A percentile compares a stretch with the other conserved stretches of the same genome.
These are phyloP conservation scores for Globisporangium sylvaticum DNA, from an alignment of 352 stramenopile species.

Conservation along the genomic window DNA sequence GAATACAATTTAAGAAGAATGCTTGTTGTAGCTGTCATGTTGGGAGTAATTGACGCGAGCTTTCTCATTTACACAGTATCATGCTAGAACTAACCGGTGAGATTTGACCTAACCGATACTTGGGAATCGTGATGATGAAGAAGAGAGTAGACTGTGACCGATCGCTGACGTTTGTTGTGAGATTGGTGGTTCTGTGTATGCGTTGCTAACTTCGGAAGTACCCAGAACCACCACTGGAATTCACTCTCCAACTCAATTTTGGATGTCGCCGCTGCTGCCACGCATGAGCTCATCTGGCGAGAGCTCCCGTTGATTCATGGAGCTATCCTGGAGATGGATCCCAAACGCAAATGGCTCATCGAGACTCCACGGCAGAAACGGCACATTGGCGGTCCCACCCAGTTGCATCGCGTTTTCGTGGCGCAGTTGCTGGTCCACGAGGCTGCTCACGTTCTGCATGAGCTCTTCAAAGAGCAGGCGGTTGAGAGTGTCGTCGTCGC, in stretches of 20 bases:
- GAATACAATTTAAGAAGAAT: no score
- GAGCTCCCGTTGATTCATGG: background rate
- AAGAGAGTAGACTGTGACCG: no score
- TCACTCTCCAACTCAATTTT: conserved; percentile 1
- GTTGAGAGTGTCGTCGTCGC: background rate
- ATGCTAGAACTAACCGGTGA: no score
- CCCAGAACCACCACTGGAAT: background rate
- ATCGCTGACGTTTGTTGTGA: no score
- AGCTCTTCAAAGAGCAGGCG: background rate
- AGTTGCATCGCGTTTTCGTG: background rate
- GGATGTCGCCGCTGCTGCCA: background rate
- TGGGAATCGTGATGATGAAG: no score
- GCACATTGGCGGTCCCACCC: background rate
- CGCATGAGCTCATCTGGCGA: background rate
- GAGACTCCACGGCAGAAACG: background rate
- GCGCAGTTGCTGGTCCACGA: background rate
- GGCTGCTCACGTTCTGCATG: background rate
- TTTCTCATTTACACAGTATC: no score
- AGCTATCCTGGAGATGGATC: background rate
- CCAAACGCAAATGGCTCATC: background rate
- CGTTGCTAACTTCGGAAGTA: no score
- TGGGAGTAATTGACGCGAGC: no score
- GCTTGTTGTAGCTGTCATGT: no score
- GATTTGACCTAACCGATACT: no score
- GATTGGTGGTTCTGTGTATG: no score